phyloP scores from a whole-genome alignment of 2,329 filamentous ascomycete species.

The Aspergillus fructus region DNA sequence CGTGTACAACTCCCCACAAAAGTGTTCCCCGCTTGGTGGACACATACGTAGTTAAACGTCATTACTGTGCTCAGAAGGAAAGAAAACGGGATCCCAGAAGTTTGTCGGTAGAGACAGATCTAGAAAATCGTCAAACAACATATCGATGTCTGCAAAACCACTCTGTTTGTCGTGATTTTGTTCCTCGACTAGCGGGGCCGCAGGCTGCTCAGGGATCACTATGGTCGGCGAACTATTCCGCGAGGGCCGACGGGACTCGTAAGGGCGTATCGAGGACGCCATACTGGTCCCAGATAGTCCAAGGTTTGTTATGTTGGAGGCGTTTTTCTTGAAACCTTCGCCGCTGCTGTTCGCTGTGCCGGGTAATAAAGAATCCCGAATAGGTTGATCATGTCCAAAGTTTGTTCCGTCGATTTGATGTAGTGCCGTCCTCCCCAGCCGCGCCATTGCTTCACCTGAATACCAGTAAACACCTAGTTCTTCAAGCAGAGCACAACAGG shows the following conservation, averaged over 20 bases:
- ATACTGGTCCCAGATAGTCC: not conserved
- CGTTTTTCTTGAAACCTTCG: not conserved
- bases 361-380: slow-evolving; percentile 15
- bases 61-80: slow-evolving; percentile 4
- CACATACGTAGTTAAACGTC: not conserved
- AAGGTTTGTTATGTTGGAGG: not conserved
- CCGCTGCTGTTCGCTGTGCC: not conserved
- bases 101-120: slow-evolving; percentile 37
- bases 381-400: slow-evolving; percentile 9
- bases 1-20: not conserved
- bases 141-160: slow-evolving; percentile 36
- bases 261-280: not conserved
- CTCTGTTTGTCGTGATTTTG: slow-evolving; percentile 48
- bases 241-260: not conserved
- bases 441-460: slow-evolving; percentile 43
- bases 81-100: slow-evolving; percentile 39
- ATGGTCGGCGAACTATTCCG: not conserved
- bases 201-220: not conserved
- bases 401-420: slow-evolving; percentile 26
- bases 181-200: slow-evolving; percentile 35
- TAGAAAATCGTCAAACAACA: slow-evolving; percentile 35
- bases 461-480: slow-evolving; percentile 36
- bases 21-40: not conserved
- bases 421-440: slow-evolving; percentile 39
- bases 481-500: slow-evolving; percentile 38